Conservation (phyloP, 2,329 filamentous ascomycete species). For the Acrodontium crateriforme region DNA sequence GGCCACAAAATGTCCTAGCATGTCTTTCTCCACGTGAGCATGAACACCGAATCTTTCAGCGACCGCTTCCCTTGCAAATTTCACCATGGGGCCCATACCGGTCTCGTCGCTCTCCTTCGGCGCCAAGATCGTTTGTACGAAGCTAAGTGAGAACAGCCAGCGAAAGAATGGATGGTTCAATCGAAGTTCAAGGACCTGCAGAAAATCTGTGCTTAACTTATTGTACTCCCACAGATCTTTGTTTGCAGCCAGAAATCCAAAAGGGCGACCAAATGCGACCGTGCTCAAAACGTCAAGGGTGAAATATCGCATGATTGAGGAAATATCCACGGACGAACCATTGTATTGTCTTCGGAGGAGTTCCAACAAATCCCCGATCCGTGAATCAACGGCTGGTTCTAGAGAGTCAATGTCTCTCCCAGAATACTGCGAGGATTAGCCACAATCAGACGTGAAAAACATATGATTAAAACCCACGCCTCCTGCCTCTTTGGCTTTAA, state of each 20-base stretch:
- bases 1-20: slow-evolving; percentile 37
- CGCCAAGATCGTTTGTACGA: slow-evolving; percentile 12
- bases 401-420: slow-evolving; percentile 40
- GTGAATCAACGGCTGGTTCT: slow-evolving; percentile 36
- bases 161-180: slow-evolving; percentile 13
- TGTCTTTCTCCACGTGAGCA: slow-evolving; percentile 27
- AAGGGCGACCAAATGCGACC: slow-evolving; percentile 38
- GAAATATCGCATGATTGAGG: slow-evolving; percentile 37
- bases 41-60: slow-evolving; percentile 13
- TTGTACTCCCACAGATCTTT: slow-evolving; percentile 26
- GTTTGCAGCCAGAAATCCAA: slow-evolving; percentile 38
- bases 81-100: slow-evolving; percentile 15
- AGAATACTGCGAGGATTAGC: slow-evolving; percentile 31
- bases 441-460: slow-evolving; percentile 1
- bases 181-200: slow-evolving; percentile 12
- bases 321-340: slow-evolving; percentile 33
- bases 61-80: slow-evolving; percentile 14
- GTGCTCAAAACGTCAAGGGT: slow-evolving; percentile 44
- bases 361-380: slow-evolving; percentile 33
- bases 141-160: slow-evolving; percentile 9
- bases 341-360: slow-evolving; percentile 38
- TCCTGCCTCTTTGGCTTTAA: slow-evolving; percentile 37
- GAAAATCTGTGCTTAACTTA: slow-evolving; percentile 10
- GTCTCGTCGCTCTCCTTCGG: slow-evolving; percentile 16
- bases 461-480: slow-evolving; percentile 27